A percentile compares a stretch with the other conserved stretches of the same genome.
Conservation (phyloP, 169 alveolate genomes). For the Plasmodium gallinaceum region DNA sequence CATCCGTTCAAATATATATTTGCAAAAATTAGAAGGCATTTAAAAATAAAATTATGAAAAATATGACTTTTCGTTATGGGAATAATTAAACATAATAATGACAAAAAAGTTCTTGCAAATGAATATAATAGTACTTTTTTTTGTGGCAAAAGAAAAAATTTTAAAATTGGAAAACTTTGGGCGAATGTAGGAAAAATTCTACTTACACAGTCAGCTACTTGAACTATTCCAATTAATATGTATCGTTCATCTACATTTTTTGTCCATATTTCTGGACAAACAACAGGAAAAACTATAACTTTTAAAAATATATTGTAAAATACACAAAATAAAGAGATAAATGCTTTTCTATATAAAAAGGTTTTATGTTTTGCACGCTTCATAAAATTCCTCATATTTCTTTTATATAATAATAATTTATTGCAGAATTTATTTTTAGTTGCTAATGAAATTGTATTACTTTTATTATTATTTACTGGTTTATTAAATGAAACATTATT, state of each 20-base stretch:
- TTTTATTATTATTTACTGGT: not conserved
- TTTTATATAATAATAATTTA: constrained; percentile 9
- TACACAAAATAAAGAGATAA: constrained; percentile 38
- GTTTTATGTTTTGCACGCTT: constrained; percentile 26
- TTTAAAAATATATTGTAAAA: constrained; percentile 63
- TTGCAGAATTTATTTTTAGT: not conserved
- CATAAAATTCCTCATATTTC: not conserved
- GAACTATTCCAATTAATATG: constrained; percentile 70
- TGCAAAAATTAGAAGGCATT: constrained; percentile 49
- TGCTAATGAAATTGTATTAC: not conserved
- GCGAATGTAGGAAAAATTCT: constrained; percentile 62
- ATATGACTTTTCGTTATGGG: constrained; percentile 31
- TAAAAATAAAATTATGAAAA: constrained; percentile 35
- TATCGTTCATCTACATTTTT: constrained; percentile 57
- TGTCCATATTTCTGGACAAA: constrained; percentile 76
- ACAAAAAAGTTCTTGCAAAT: constrained; percentile 43
- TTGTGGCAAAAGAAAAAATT: constrained; percentile 46
- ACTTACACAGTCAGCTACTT: constrained; percentile 61
- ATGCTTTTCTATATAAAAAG: constrained; percentile 44
- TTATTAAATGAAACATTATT: not conserved
- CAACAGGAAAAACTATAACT: constrained; percentile 60
- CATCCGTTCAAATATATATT: constrained; percentile 70
- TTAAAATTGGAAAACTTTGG: constrained; percentile 4
- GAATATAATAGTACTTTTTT: constrained; percentile 60
- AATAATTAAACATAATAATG: constrained; percentile 40